Evolutionary conservation across 78 protist genomes (phyloP).

Genomic region (Guillardia theta): DNA sequence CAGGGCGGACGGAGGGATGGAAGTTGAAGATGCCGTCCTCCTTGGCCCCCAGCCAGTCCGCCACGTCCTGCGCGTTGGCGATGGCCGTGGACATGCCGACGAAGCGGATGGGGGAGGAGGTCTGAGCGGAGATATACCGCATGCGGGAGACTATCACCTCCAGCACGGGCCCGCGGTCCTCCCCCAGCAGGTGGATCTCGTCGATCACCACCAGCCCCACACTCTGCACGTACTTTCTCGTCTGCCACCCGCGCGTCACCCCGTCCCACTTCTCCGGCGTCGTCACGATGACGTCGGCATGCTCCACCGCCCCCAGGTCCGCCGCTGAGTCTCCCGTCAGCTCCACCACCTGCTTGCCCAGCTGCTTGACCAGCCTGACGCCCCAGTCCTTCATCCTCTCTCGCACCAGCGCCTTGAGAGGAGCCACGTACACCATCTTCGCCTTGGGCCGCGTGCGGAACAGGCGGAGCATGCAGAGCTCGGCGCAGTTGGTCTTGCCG

Average conservation of each 20-base stretch:
- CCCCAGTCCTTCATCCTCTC: constrained; percentile 96
- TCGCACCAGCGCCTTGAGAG: constrained; percentile 98
- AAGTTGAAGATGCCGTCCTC: constrained; percentile 91
- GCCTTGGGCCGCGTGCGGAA: constrained; percentile 55
- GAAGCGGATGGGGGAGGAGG: constrained; percentile 78
- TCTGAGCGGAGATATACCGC: constrained; percentile 59
- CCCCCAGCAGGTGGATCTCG: constrained; percentile 97
- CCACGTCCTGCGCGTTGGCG: constrained; percentile 97
- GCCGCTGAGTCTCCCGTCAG: constrained; percentile 82
- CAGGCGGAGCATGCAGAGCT: constrained; percentile 89
- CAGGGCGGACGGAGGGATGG: constrained; percentile 69
- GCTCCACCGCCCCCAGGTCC: constrained; percentile 77
- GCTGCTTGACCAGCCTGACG: constrained; percentile 51
- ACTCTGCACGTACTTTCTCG: neutral
- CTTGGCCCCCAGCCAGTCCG: constrained; percentile 86
- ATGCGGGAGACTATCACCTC: constrained; percentile 94
- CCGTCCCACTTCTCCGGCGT: constrained; percentile 99
- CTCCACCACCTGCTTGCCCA: constrained; percentile 89
- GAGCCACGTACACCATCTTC: constrained; percentile 98
- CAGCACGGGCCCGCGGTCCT: constrained; percentile 77
- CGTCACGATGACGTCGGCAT: constrained; percentile 91
- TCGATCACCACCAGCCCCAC: constrained; percentile 91
- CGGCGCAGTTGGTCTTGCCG: constrained; percentile 98
- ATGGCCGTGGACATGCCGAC: constrained; percentile 97
- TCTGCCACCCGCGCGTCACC: constrained; percentile 89